Percentiles rank a stretch among this genome's conserved stretches.
These are phyloP conservation scores for Hypoxylon sp. DNA, from an alignment of 2,329 filamentous ascomycete species.

Conservation along the genomic window DNA sequence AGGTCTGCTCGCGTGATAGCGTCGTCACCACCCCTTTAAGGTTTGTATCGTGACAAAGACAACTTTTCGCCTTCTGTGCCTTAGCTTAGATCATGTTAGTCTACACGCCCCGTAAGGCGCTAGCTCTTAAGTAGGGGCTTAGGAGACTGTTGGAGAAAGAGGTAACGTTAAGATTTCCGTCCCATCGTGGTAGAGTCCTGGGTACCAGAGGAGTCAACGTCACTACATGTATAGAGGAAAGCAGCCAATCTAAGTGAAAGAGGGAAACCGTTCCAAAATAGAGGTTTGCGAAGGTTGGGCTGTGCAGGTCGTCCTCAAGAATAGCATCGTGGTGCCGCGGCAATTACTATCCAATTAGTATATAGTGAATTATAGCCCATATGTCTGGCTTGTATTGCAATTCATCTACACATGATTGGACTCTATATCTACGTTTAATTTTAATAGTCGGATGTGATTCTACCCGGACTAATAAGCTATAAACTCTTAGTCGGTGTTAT, in stretches of 20 bases:
- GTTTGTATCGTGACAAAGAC: too few relatives aligned
- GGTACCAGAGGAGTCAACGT: too few relatives aligned
- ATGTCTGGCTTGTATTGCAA: background rate
- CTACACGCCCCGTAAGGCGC: too few relatives aligned
- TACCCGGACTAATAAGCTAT: background rate
- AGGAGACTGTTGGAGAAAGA: too few relatives aligned
- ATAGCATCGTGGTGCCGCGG: background rate
- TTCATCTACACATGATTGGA: too few relatives aligned
- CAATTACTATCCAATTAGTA: background rate
- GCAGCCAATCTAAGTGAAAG: background rate
- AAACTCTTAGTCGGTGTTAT: background rate
- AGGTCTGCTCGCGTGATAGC: too few relatives aligned
- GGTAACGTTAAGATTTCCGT: too few relatives aligned
- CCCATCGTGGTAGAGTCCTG: too few relatives aligned
- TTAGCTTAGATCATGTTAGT: too few relatives aligned
- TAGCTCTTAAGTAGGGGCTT: too few relatives aligned
- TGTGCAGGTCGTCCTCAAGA: background rate
- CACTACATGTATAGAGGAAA: background rate
- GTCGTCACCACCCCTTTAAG: too few relatives aligned
- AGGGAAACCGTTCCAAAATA: background rate
- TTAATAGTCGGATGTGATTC: background rate
- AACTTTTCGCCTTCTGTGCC: too few relatives aligned
- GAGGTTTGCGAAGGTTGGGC: background rate
- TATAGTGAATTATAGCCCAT: background rate
- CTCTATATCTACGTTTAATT: background rate